Percentiles rank a stretch among this genome's conserved stretches.
Conservation (phyloP, 2,329 filamentous ascomycete species). For the Calonectria pseudoreteaudii region DNA sequence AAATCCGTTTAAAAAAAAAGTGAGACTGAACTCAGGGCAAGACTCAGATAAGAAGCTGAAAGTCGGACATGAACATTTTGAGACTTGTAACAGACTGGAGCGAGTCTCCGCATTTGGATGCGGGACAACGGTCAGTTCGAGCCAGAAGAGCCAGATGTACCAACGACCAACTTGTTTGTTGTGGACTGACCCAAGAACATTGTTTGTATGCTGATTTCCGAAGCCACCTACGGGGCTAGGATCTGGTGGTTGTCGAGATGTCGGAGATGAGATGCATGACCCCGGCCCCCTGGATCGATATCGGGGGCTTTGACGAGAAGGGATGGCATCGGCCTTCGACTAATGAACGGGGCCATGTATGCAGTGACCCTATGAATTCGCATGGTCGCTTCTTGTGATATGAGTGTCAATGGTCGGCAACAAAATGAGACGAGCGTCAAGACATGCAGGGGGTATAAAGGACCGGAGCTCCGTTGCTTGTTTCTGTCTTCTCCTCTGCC, state of each 20-base stretch:
- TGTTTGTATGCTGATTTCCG: constrained; percentile 6
- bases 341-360: not conserved
- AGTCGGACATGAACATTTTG: constrained; percentile 17
- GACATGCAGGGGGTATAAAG: constrained; percentile 23
- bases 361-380: not conserved
- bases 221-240: not conserved
- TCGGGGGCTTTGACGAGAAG: not conserved
- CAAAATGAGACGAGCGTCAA: not conserved
- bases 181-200: not conserved
- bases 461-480: constrained; percentile 14
- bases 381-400: constrained; percentile 28
- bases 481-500: not conserved
- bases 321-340: not conserved
- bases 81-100: constrained; percentile 23
- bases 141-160: constrained; percentile 4
- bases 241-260: not conserved
- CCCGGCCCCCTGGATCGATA: not conserved
- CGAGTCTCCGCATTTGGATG: constrained; percentile 23
- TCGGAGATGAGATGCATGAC: constrained; percentile 4
- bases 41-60: constrained; percentile 18
- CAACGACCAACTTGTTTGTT: not conserved
- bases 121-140: constrained; percentile 27
- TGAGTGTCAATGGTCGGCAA: constrained; percentile 15
- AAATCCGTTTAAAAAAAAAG: not conserved
- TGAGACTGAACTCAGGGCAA: not conserved